These are phyloP conservation scores for Scytalidium sp. DNA, from an alignment of 2,329 filamentous ascomycete genomes.

Conservation along the genomic window DNA sequence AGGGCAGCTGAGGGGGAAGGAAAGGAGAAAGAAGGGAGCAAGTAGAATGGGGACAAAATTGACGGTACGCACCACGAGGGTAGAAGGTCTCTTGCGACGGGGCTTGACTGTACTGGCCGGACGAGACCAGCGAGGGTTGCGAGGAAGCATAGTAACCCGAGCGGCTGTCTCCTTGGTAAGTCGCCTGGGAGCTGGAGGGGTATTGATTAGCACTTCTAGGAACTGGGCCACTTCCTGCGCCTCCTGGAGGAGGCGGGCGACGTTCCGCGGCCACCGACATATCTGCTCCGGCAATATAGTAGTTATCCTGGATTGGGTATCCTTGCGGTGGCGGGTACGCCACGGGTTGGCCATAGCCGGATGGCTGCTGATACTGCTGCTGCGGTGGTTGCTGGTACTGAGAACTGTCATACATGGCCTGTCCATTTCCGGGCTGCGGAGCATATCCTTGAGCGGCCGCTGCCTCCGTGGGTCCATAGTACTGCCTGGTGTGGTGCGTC, in stretches of 20 bases:
- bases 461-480: slow-evolving; percentile 29
- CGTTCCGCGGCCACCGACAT: slow-evolving; percentile 7
- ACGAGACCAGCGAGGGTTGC: slow-evolving; percentile 31
- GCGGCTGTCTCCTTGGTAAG: slow-evolving; percentile 15
- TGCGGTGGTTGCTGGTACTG: slow-evolving; percentile 13
- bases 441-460: slow-evolving; percentile 17
- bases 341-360: slow-evolving; percentile 18
- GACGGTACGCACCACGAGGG: slow-evolving; percentile 57
- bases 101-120: slow-evolving; percentile 30
- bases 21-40: slow-evolving; percentile 14
- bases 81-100: slow-evolving; percentile 44
- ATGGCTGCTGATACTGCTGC: slow-evolving; percentile 13
- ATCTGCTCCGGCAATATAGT: slow-evolving; percentile 25
- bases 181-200: slow-evolving; percentile 7
- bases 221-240: slow-evolving; percentile 12
- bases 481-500: slow-evolving; percentile 31
- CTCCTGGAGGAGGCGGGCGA: slow-evolving; percentile 2
- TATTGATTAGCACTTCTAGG: slow-evolving; percentile 16
- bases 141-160: slow-evolving; percentile 13
- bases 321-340: slow-evolving; percentile 15
- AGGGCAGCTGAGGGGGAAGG: slow-evolving; percentile 5
- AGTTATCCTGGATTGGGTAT: slow-evolving; percentile 19
- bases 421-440: slow-evolving; percentile 13
- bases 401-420: slow-evolving; percentile 22
- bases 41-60: too few relatives aligned